These are phyloP conservation scores for peach (Prunus persica) DNA, from an alignment of 306 rosid genomes.

Conservation along the genomic window Prunus_persica_NCBIv2 NC_034012.1:10637501-10638000, in stretches of 20 bases:
- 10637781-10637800: not conserved
- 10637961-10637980: not conserved
- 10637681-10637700: not conserved
- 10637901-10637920: not conserved
- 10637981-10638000: not conserved
- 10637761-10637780: not conserved
- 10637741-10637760: not conserved
- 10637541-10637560: not conserved
- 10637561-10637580: not conserved
- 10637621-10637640: not conserved
- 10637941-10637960: not conserved
- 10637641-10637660: not conserved
- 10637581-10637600: not conserved
- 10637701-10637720: not conserved
- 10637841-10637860: not conserved
- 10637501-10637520: not conserved
- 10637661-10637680: not conserved
- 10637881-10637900: not conserved
- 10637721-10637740: not conserved
- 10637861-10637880: not conserved
- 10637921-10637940: not conserved
- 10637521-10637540: not conserved
- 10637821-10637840: not conserved
- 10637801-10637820: not conserved
- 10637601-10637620: not conserved